These are phyloP conservation scores for Abeoforma whisleri DNA, from an alignment of 78 protist genomes.

Conservation along the genomic window DNA sequence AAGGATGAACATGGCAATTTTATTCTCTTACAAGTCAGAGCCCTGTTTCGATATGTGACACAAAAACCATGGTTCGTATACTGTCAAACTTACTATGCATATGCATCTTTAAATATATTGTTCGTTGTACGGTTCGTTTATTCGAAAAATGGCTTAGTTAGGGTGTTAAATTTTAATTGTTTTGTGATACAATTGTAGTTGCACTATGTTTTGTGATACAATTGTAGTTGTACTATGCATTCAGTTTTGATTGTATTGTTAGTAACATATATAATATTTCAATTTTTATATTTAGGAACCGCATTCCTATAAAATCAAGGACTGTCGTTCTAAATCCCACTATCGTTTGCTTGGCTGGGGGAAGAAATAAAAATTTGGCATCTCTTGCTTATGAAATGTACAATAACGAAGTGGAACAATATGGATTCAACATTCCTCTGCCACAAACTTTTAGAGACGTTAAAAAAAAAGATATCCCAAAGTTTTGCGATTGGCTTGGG, in stretches of 20 bases:
- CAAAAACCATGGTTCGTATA: conserved; percentile 64
- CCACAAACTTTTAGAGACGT: conserved; percentile 55
- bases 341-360: conserved; percentile 55
- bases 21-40: conserved; percentile 34
- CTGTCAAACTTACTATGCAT: too few species aligned
- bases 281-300: too few species aligned
- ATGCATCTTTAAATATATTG: too few species aligned
- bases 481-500: conserved; percentile 36
- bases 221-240: too few species aligned
- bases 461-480: conserved; percentile 13
- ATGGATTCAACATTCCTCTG: conserved; percentile 35
- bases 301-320: conserved; percentile 42
- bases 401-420: conserved; percentile 24
- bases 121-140: too few species aligned
- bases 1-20: too few species aligned
- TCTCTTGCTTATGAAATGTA: conserved; percentile 48
- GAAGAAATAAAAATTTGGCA: conserved; percentile 59
- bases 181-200: too few species aligned
- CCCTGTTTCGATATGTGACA: conserved; percentile 58
- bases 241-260: too few species aligned
- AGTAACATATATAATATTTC: too few species aligned
- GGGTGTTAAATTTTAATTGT: too few species aligned
- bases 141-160: too few species aligned
- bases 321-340: conserved; percentile 52
- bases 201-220: too few species aligned